These are phyloP conservation scores for Sporisorium iseilematis-ciliati DNA, from an alignment of 1,284 basidiomycete genomes.

Conservation along the genomic window DNA sequence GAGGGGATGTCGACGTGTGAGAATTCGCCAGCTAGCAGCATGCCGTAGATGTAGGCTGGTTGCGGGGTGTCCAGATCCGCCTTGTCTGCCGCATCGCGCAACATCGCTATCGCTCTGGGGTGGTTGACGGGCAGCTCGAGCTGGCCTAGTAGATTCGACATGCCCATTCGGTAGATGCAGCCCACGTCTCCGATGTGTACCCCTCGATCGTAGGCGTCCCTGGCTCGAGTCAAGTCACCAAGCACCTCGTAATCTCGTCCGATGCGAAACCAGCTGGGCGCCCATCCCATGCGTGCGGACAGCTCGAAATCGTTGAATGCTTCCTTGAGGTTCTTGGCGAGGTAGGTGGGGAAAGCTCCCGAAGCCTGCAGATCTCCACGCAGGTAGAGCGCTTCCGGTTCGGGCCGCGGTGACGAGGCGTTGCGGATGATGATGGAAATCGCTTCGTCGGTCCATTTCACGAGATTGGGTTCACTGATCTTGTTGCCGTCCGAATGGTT, in stretches of 20 bases:
- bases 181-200: constrained; percentile 80
- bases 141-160: constrained; percentile 89
- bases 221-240: constrained; percentile 78
- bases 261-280: constrained; percentile 81
- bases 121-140: constrained; percentile 77
- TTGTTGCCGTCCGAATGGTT: constrained; percentile 54
- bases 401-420: constrained; percentile 69
- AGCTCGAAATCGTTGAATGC: constrained; percentile 85
- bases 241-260: constrained; percentile 92
- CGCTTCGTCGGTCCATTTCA: constrained; percentile 77
- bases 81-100: constrained; percentile 81
- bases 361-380: constrained; percentile 79
- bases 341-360: constrained; percentile 73
- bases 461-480: constrained; percentile 77
- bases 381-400: constrained; percentile 81
- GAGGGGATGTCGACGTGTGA: constrained; percentile 56
- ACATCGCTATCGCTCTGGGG: constrained; percentile 77
- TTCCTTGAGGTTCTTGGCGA: constrained; percentile 77
- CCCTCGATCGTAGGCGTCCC: constrained; percentile 83
- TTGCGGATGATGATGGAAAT: constrained; percentile 57
- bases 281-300: constrained; percentile 65
- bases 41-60: constrained; percentile 82
- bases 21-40: constrained; percentile 79
- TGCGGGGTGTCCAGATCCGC: constrained; percentile 83
- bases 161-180: constrained; percentile 80